These are phyloP conservation scores for Coleophoma cylindrospora DNA, from an alignment of 2,329 filamentous ascomycete species.

Conservation along the genomic window DNA sequence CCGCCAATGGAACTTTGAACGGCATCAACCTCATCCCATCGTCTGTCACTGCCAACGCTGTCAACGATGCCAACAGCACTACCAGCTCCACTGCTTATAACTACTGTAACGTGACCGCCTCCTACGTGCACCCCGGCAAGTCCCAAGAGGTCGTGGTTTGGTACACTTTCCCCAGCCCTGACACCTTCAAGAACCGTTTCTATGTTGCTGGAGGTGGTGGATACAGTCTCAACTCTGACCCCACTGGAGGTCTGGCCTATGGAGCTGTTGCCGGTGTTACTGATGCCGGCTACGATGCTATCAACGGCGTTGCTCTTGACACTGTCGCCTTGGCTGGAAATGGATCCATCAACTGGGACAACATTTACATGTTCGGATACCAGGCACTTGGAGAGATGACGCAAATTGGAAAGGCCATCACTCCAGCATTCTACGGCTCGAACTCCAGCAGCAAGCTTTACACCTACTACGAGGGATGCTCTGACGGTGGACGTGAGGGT, in stretches of 20 bases:
- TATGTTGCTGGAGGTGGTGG: slow-evolving; percentile 39
- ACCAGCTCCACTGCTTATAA: slow-evolving; percentile 20
- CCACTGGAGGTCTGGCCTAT: slow-evolving; percentile 35
- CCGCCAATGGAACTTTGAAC: slow-evolving; percentile 34
- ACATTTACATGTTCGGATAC: slow-evolving; percentile 45
- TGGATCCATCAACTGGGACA: slow-evolving; percentile 45
- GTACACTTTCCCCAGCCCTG: slow-evolving; percentile 29
- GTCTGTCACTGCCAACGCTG: slow-evolving; percentile 31
- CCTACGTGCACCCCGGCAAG: slow-evolving; percentile 21
- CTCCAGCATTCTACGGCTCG: slow-evolving; percentile 32
- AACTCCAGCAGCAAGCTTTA: slow-evolving; percentile 13
- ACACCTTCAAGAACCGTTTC: slow-evolving; percentile 38
- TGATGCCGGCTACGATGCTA: slow-evolving; percentile 38
- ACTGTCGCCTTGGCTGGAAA: slow-evolving; percentile 38
- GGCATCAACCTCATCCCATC: slow-evolving; percentile 36
- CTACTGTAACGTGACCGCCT: slow-evolving; percentile 27
- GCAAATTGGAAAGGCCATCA: slow-evolving; percentile 37
- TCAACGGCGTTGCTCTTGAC: slow-evolving; percentile 29
- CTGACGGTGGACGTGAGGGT: slow-evolving; percentile 29
- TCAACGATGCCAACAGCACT: slow-evolving; percentile 30
- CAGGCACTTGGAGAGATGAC: slow-evolving; percentile 47
- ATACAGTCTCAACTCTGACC: slow-evolving; percentile 31
- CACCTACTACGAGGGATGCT: slow-evolving; percentile 30
- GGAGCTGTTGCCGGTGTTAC: slow-evolving; percentile 35
- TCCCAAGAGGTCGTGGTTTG: slow-evolving; percentile 25